phyloP scores from a whole-genome alignment of 1,284 basidiomycete genomes.

The Xerocomus amazonicus region DNA sequence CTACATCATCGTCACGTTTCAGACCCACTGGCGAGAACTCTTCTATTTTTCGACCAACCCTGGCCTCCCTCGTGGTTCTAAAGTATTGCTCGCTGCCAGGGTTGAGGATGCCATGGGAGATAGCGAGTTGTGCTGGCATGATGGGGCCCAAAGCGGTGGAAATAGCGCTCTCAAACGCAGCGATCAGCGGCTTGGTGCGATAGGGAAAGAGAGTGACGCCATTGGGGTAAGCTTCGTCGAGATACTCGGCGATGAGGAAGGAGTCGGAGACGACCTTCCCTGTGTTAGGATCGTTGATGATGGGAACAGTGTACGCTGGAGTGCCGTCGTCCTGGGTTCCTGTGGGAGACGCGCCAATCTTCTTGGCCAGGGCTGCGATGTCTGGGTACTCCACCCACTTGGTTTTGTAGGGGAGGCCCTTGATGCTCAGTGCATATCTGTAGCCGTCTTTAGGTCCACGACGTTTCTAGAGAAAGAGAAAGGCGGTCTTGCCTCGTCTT shows the following conservation, averaged over 20 bases:
- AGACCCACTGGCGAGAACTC: slow-evolving; percentile 32
- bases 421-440: slow-evolving; percentile 40
- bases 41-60: slow-evolving; percentile 31
- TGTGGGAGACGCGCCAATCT: slow-evolving; percentile 32
- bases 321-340: slow-evolving; percentile 24
- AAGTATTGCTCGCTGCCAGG: slow-evolving; percentile 34
- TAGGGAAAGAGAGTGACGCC: slow-evolving; percentile 27
- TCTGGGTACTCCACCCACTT: slow-evolving; percentile 39
- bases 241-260: slow-evolving; percentile 36
- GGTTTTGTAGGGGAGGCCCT: slow-evolving; percentile 38
- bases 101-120: slow-evolving; percentile 21
- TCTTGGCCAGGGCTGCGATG: slow-evolving; percentile 31
- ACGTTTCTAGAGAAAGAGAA: not conserved
- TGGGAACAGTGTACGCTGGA: slow-evolving; percentile 37
- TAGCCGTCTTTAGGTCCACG: not conserved
- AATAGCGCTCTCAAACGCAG: slow-evolving; percentile 23
- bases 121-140: slow-evolving; percentile 17
- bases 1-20: slow-evolving; percentile 24
- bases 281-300: slow-evolving; percentile 34
- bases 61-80: slow-evolving; percentile 29
- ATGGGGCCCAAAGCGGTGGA: slow-evolving; percentile 8
- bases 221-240: slow-evolving; percentile 36
- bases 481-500: slow-evolving; percentile 23
- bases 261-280: slow-evolving; percentile 33
- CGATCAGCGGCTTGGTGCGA: slow-evolving; percentile 22